Percentiles rank a stretch among this genome's conserved stretches.
phyloP scores from a whole-genome alignment of 2,329 filamentous ascomycete species.

The Ilyonectria mors-panacis region DNA sequence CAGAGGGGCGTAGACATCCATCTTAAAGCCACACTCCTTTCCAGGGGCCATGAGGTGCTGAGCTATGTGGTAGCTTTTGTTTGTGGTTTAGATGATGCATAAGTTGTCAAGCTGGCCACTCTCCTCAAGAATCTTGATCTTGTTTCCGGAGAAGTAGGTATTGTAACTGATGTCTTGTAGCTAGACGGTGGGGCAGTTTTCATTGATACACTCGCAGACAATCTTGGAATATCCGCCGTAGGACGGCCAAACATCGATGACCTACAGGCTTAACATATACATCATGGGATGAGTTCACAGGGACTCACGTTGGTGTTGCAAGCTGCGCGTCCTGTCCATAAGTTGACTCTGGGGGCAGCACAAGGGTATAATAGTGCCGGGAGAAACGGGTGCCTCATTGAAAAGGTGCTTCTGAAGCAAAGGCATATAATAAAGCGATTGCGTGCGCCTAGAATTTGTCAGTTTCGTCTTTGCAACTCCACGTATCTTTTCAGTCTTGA shows the following conservation, averaged over 20 bases:
- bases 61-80: slow-evolving; percentile 69
- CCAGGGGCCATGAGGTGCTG: slow-evolving; percentile 67
- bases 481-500: slow-evolving; percentile 61
- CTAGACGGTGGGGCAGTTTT: slow-evolving; percentile 75
- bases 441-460: slow-evolving; percentile 61
- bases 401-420: no score
- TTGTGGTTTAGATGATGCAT: slow-evolving; percentile 66
- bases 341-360: slow-evolving; percentile 77
- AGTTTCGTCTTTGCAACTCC: neutral
- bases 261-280: neutral
- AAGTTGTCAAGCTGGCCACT: slow-evolving; percentile 56
- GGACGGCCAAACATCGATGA: slow-evolving; percentile 65
- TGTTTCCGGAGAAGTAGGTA: slow-evolving; percentile 78
- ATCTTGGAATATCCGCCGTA: slow-evolving; percentile 70
- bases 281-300: neutral
- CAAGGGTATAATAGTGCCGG: slow-evolving; percentile 50
- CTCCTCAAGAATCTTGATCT: slow-evolving; percentile 50
- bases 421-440: slow-evolving; percentile 59
- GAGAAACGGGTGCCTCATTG: no score
- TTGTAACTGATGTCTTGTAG: slow-evolving; percentile 76
- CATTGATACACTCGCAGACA: slow-evolving; percentile 72
- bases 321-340: slow-evolving; percentile 75
- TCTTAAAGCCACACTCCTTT: slow-evolving; percentile 66
- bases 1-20: slow-evolving; percentile 67
- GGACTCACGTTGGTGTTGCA: slow-evolving; percentile 76